Percentiles rank a stretch among this genome's conserved stretches.
phyloP scores from a whole-genome alignment of 1,284 basidiomycete species.

The Irpex lacteus region DNA sequence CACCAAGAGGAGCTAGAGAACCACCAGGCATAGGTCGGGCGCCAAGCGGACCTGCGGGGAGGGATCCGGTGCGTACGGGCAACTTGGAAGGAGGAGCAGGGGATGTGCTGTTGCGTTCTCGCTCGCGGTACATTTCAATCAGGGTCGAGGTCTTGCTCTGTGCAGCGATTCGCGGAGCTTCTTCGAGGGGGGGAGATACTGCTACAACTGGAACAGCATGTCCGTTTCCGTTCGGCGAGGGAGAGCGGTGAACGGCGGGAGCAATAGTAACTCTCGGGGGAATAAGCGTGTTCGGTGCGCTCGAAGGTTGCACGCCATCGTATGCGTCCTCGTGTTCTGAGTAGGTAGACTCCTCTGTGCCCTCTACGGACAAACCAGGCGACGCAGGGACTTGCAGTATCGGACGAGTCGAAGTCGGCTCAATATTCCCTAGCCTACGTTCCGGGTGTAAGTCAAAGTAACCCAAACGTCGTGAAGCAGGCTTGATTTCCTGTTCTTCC shows the following conservation, averaged over 20 bases:
- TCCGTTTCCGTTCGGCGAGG: neutral
- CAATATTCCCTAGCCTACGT: slow-evolving; percentile 29
- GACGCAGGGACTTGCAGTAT: slow-evolving; percentile 2
- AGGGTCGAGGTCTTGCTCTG: slow-evolving; percentile 66
- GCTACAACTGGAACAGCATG: slow-evolving; percentile 5
- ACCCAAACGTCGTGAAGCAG: slow-evolving; percentile 38
- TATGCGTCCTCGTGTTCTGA: slow-evolving; percentile 2
- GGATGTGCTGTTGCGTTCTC: slow-evolving; percentile 40
- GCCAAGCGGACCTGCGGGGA: neutral
- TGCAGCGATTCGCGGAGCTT: slow-evolving; percentile 7
- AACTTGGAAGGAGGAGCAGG: slow-evolving; percentile 33
- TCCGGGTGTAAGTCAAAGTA: slow-evolving; percentile 74
- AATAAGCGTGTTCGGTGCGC: neutral
- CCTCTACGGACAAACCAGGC: slow-evolving; percentile 34
- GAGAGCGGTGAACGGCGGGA: neutral
- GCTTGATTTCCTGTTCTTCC: slow-evolving; percentile 24
- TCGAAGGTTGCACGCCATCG: neutral
- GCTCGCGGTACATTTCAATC: slow-evolving; percentile 80
- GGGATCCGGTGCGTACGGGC: slow-evolving; percentile 30
- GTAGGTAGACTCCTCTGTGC: slow-evolving; percentile 9
- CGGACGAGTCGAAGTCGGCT: neutral
- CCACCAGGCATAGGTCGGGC: slow-evolving; percentile 6
- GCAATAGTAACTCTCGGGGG: neutral
- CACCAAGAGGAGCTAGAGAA: neutral
- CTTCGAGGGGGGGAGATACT: slow-evolving; percentile 7